Evolutionary conservation across 2,329 filamentous ascomycete genomes (phyloP).

Genomic region (Chlorencoelia australis): DNA sequence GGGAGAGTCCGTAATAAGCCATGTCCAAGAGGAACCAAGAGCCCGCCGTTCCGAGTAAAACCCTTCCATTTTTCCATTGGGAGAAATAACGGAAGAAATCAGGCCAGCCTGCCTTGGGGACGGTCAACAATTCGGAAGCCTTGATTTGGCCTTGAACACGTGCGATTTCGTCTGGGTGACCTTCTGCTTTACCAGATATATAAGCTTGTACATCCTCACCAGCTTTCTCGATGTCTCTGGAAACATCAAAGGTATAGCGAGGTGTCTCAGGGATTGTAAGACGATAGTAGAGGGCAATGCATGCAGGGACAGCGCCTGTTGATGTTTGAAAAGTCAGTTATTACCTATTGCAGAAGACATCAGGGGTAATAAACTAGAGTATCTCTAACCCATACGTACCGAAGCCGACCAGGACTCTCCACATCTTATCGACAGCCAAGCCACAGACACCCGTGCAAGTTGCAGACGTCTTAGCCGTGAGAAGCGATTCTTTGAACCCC

Average conservation of each 20-base stretch:
- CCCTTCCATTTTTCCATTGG: conserved; percentile 60
- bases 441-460: conserved; percentile 55
- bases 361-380: no score
- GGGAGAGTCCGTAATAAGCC: conserved; percentile 49
- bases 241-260: conserved; percentile 78
- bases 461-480: conserved; percentile 38
- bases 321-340: no score
- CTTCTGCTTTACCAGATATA: conserved; percentile 51
- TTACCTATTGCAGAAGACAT: no score
- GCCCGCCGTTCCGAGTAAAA: conserved; percentile 69
- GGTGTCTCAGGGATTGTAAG: conserved; percentile 82
- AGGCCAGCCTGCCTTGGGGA: conserved; percentile 59
- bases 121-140: conserved; percentile 36
- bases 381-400: no score
- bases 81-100: conserved; percentile 66
- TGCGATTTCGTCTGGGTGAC: conserved; percentile 54
- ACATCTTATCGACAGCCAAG: conserved; percentile 75
- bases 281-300: conserved; percentile 72
- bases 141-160: conserved; percentile 47
- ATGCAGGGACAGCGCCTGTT: no score
- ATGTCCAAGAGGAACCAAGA: conserved; percentile 71
- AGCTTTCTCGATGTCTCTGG: conserved; percentile 64
- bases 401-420: conserved; percentile 65
- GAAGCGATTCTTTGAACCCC: conserved; percentile 58
- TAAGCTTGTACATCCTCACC: conserved; percentile 65